phyloP scores from a whole-genome alignment of 768 basidiomycete species.

The Pleurotus platypus region DNA sequence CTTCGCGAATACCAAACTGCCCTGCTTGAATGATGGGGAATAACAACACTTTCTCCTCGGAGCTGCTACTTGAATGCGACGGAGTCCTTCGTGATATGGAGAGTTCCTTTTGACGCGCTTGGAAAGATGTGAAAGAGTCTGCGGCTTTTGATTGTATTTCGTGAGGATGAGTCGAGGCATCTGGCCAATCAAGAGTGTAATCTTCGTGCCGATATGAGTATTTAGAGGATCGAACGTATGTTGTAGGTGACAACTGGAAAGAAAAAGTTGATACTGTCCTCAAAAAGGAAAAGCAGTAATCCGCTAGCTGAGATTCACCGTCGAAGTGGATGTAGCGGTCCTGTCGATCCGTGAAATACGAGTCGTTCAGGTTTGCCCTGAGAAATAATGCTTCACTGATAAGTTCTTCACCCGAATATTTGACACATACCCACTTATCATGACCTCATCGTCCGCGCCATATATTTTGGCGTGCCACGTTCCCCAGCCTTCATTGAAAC shows the following conservation, averaged over 20 bases:
- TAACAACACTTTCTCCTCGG: conserved; percentile 41
- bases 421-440: conserved; percentile 79
- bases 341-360: conserved; percentile 94
- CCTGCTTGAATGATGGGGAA: conserved; percentile 89
- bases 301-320: conserved; percentile 56
- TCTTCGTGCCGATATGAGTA: conserved; percentile 32
- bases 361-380: conserved; percentile 89
- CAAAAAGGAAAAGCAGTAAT: conserved; percentile 84
- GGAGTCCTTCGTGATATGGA: neutral
- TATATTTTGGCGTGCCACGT: conserved; percentile 99
- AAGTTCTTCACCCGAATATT: neutral
- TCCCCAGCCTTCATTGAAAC: conserved; percentile 98
- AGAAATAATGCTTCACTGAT: neutral
- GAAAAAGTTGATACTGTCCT: conserved; percentile 68
- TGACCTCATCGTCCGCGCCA: conserved; percentile 86
- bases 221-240: neutral
- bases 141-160: conserved; percentile 60
- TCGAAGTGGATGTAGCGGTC: conserved; percentile 87
- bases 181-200: conserved; percentile 66
- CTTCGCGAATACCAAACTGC: conserved; percentile 82
- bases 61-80: conserved; percentile 15
- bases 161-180: conserved; percentile 63
- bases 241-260: conserved; percentile 44
- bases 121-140: conserved; percentile 55
- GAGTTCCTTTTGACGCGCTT: conserved; percentile 32